A percentile compares a stretch with the other conserved stretches of the same genome.
Conservation (phyloP, 345 rosid genomes). For the Citrus unshiu region DNA sequence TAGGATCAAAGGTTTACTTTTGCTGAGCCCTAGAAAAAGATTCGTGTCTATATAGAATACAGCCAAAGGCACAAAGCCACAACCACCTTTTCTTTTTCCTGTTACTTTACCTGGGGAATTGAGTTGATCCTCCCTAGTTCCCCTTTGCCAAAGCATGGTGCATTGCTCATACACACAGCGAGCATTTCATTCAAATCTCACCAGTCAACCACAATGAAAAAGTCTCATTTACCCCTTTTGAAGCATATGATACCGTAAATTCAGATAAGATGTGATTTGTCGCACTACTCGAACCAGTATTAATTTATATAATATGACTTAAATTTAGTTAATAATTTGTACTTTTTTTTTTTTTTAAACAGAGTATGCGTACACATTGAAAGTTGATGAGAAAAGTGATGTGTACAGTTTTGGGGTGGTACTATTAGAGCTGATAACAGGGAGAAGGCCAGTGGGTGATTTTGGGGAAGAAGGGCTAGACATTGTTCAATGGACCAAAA, state of each 20-base stretch:
- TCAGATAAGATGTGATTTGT: too few species aligned
- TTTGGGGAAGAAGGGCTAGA: conserved; percentile 83
- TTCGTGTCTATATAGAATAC: neutral
- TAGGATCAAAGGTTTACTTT: conserved; percentile 33
- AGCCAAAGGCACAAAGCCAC: conserved; percentile 14
- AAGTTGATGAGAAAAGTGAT: conserved; percentile 87
- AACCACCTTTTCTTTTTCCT: conserved; percentile 1
- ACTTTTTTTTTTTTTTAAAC: neutral
- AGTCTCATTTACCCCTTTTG: neutral
- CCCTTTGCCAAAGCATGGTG: neutral
- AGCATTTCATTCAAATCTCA: neutral
- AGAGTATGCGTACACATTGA: conserved; percentile 89
- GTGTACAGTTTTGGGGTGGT: conserved; percentile 95
- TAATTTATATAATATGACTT: too few species aligned
- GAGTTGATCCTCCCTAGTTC: neutral
- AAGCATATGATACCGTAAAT: neutral
- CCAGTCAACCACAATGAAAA: neutral
- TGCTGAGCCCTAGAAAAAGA: conserved; percentile 26
- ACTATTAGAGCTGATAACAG: conserved; percentile 67
- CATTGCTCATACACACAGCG: neutral
- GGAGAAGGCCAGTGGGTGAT: conserved; percentile 76
- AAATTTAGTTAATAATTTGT: neutral
- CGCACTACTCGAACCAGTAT: too few species aligned
- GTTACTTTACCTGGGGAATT: neutral
- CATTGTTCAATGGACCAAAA: conserved; percentile 86